A percentile compares a stretch with the other conserved stretches of the same genome.
These are phyloP conservation scores for Pseudogymnoascus sp. DNA, from an alignment of 2,329 filamentous ascomycete species.

Conservation along the genomic window DNA sequence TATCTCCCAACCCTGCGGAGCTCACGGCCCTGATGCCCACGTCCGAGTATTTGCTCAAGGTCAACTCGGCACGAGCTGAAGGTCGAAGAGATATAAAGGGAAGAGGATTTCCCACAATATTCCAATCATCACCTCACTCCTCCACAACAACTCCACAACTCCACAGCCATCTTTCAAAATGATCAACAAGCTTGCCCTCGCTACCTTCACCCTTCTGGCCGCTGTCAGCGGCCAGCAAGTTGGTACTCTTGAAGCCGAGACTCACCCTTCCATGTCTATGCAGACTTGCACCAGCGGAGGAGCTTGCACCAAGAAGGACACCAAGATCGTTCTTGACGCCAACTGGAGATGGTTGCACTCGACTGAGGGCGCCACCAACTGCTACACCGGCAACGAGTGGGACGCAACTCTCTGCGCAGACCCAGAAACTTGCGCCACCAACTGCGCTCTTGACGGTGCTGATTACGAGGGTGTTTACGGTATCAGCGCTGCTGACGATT, in stretches of 20 bases:
- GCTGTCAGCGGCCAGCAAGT: constrained; percentile 37
- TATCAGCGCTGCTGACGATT: constrained; percentile 41
- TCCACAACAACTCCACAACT: neutral
- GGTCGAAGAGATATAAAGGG: neutral
- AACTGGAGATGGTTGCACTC: constrained; percentile 49
- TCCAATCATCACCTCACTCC: constrained; percentile 3
- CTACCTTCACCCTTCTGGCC: constrained; percentile 33
- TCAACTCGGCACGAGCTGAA: neutral
- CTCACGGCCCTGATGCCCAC: constrained; percentile 4
- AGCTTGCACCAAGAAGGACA: constrained; percentile 37
- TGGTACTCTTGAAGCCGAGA: constrained; percentile 34
- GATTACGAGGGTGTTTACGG: constrained; percentile 42
- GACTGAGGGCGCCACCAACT: constrained; percentile 27
- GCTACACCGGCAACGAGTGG: constrained; percentile 31
- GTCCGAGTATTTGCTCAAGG: neutral
- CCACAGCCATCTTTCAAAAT: constrained; percentile 7
- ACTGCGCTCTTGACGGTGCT: constrained; percentile 43
- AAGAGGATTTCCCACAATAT: constrained; percentile 5
- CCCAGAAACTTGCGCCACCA: constrained; percentile 34
- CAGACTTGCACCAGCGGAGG: constrained; percentile 37
- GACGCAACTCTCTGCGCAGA: constrained; percentile 35
- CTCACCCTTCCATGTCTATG: constrained; percentile 42
- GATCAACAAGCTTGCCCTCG: constrained; percentile 5
- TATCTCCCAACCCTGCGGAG: neutral
- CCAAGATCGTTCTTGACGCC: constrained; percentile 41